Percentiles rank a stretch among this genome's conserved stretches.
Conservation (phyloP, 2,329 filamentous ascomycete species). For the Scytalidium lignicola region DNA sequence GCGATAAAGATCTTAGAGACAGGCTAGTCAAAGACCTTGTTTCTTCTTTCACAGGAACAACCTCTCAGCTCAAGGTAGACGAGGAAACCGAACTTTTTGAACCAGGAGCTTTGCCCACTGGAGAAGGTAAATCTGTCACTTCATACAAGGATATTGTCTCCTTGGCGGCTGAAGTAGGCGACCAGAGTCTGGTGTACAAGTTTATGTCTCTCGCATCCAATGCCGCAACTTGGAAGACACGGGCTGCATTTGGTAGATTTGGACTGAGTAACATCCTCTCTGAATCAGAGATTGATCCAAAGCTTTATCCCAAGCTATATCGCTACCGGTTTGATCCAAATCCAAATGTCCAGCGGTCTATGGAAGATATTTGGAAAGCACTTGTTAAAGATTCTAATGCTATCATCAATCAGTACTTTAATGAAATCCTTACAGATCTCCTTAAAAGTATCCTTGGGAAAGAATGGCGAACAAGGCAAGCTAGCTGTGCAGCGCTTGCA, state of each 20-base stretch:
- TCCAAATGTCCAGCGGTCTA: slow-evolving; percentile 83
- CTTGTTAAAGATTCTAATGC: slow-evolving; percentile 82
- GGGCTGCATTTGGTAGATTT: slow-evolving; percentile 91
- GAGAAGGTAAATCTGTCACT: slow-evolving; percentile 82
- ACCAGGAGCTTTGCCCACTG: slow-evolving; percentile 81
- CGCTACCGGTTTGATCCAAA: slow-evolving; percentile 95
- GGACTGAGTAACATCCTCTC: slow-evolving; percentile 89
- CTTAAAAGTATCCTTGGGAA: slow-evolving; percentile 80
- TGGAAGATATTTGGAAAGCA: slow-evolving; percentile 97
- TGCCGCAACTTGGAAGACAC: slow-evolving; percentile 94
- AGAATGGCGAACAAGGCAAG: slow-evolving; percentile 91
- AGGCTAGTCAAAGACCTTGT: slow-evolving; percentile 85
- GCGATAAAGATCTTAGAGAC: slow-evolving; percentile 72
- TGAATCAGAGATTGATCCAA: slow-evolving; percentile 82
- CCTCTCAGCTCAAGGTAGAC: slow-evolving; percentile 73
- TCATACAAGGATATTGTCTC: slow-evolving; percentile 98
- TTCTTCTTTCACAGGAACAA: slow-evolving; percentile 77
- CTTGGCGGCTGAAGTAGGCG: slow-evolving; percentile 91
- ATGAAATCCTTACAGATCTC: slow-evolving; percentile 82
- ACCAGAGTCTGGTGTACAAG: slow-evolving; percentile 93
- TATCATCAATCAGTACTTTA: slow-evolving; percentile 76
- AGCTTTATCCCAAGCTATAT: slow-evolving; percentile 91
- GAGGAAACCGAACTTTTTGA: slow-evolving; percentile 93
- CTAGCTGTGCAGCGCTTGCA: slow-evolving; percentile 83
- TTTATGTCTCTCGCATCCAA: slow-evolving; percentile 98